A percentile compares a stretch with the other conserved stretches of the same genome.
Evolutionary conservation across 805 yeast species (phyloP).

Genomic region (Starmerella vitae): DNA sequence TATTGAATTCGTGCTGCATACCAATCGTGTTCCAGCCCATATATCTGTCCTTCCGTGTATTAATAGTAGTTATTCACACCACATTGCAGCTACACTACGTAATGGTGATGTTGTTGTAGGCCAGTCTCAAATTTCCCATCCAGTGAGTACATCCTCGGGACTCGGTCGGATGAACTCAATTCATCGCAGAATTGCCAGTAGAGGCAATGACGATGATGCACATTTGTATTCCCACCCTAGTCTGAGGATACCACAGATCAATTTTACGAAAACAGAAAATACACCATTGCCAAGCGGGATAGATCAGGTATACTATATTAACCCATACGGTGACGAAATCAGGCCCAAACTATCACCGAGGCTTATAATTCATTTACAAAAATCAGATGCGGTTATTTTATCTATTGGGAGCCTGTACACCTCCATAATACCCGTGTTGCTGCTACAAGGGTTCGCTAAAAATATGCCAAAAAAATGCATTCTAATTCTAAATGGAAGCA

Average conservation of each 20-base stretch:
- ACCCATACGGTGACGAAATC: constrained; percentile 78
- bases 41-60: constrained; percentile 63
- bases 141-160: constrained; percentile 26
- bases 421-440: constrained; percentile 64
- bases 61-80: constrained; percentile 73
- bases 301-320: constrained; percentile 58
- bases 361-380: constrained; percentile 38
- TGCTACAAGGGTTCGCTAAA: constrained; percentile 41
- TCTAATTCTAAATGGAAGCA: constrained; percentile 55
- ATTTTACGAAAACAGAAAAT: constrained; percentile 46
- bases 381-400: constrained; percentile 46
- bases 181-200: not conserved
- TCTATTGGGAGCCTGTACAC: constrained; percentile 87
- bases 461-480: constrained; percentile 28
- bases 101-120: constrained; percentile 72
- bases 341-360: constrained; percentile 58
- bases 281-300: constrained; percentile 65
- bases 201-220: constrained; percentile 38
- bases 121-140: constrained; percentile 89
- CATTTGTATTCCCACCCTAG: constrained; percentile 70
- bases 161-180: not conserved
- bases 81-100: constrained; percentile 60
- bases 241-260: constrained; percentile 56
- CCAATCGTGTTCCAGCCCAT: constrained; percentile 43
- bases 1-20: constrained; percentile 55